Base-by-base conservation (phyloP, 805 yeast species). In the Saturnispora hagleri region DNA sequence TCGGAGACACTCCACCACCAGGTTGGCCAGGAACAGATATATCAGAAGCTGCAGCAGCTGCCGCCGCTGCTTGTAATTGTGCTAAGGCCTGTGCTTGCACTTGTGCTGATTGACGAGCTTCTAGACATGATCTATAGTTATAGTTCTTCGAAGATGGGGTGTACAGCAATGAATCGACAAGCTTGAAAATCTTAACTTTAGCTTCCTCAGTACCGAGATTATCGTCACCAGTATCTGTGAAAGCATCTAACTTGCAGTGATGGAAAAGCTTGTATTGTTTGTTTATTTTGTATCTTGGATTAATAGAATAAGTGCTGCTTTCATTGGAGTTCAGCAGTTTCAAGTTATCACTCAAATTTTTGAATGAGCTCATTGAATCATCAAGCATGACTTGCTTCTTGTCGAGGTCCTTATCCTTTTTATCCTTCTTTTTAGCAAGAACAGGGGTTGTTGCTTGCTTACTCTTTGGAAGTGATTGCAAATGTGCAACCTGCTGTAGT, bases 81-180 rank as follows among this genome's bases (percentile, higher is more conserved):
- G 50, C 55, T 36, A 54, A 57, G 28, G 53, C 53, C 33, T 52
- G 57, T 15, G 52, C 55, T 40, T 54, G 55, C 10, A 50, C 53
- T 28, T 49, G 45, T 22, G 59, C 46, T 33, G 55, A 31, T 38
- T 53, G 56, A 12, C 50, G 38, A 15, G 51, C 52, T 36, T 41
- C 48, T n/a, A 51, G 28, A 38, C 55, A 47, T n/a, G 62, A 42
- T 43, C 57, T 63, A 54, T 56, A 62, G 46, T 58, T 60, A 57
- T 66, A 66, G 34, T 63, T 66, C 51, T 65, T 66, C 40, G 63
- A 58, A 49, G 60, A 64, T 13, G 70, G 69, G n/a, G 62, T 57
- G 50, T 61, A 68, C 38, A 67, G 53, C 26, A 67, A 47, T 20
- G 69, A 60, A n/a, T 68, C 70, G 31, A 65, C 60, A 40, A 66